Base-by-base conservation (phyloP, 192 early-diverging fungal genomes). In the Haplosporangium gracile region DNA sequence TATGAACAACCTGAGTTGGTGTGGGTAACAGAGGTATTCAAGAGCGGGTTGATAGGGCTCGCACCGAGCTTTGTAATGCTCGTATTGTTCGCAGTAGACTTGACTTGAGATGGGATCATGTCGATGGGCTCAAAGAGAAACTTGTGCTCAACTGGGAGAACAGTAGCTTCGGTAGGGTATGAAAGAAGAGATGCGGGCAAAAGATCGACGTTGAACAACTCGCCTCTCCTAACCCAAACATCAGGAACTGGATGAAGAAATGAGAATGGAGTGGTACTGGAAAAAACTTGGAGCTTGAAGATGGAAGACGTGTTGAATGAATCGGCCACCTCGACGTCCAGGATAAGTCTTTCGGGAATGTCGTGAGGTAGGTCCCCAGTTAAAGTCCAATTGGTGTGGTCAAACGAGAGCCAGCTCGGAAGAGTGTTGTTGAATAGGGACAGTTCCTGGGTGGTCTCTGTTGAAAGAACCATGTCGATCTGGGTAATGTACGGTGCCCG, bases 341-440 rank as follows among this genome's bases (percentile, higher is more conserved):
- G 39, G 45, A 43, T 47, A 5, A 77, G 43, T 45, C 75, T 53
- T 40, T 42, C 2, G 20, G 76, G 68, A 2, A 13, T 32, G 24
- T 8, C 26, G 36, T 43, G 40, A 32, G 76, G 76, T 0, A 49
- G 65, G 9, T 29, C 55, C 20, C 76, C 76, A 15, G 63, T 34
- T 24, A 77, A 26, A 10, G 45, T 70, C 45, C 63, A 45, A 9
- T 42, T 69, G 1, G 29, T 38, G 20, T 34, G 20, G 22, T 77
- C 43, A 42, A 77, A 77, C 18, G 68, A 47, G 45, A 77, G 32
- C 76, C 76, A 77, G 42, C 22, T 49, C 9, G 76, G 76, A 55
- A 77, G 76, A 13, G 29, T 70, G 51, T 34, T 75, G 53, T 57
- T 57, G 49, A 13, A 16, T 55, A 36, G 13, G 1, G 32, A 47